Percentiles rank a stretch among this genome's conserved stretches.
These are phyloP conservation scores for Parastagonospora avenae DNA, from an alignment of 2,329 filamentous ascomycete species.

Conservation along the genomic window DNA sequence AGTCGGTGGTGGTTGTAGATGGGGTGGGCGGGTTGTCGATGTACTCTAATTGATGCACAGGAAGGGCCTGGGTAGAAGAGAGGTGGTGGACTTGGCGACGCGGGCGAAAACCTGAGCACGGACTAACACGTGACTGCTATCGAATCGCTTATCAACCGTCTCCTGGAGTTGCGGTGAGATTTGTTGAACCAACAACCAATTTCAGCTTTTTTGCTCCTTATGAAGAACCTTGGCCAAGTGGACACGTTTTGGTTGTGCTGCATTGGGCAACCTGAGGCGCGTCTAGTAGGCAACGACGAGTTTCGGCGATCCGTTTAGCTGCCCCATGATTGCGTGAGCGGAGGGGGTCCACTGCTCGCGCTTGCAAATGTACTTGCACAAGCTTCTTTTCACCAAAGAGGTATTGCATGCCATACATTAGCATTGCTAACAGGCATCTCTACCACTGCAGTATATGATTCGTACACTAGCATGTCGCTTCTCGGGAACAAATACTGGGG, in stretches of 20 bases:
- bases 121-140: conserved; percentile 38
- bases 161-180: conserved; percentile 24
- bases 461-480: not conserved
- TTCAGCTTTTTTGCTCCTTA: conserved; percentile 15
- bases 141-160: conserved; percentile 28
- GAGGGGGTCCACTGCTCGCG: conserved; percentile 15
- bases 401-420: not conserved
- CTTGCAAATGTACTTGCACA: not conserved
- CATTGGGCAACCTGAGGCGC: conserved; percentile 19
- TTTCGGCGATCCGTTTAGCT: conserved; percentile 26
- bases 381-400: not conserved
- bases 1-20: conserved; percentile 41
- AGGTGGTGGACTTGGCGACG: conserved; percentile 32
- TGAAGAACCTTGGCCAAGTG: conserved; percentile 24
- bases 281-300: conserved; percentile 35
- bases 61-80: conserved; percentile 46
- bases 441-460: not conserved
- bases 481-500: not conserved
- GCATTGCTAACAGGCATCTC: not conserved
- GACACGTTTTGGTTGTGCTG: conserved; percentile 40
- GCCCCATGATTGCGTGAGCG: conserved; percentile 32
- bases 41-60: conserved; percentile 48
- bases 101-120: conserved; percentile 32
- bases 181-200: not conserved
- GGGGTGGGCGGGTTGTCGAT: conserved; percentile 41